Base-by-base conservation (phyloP, 2,329 filamentous ascomycete genomes). In the Lachnellula cervina region DNA sequence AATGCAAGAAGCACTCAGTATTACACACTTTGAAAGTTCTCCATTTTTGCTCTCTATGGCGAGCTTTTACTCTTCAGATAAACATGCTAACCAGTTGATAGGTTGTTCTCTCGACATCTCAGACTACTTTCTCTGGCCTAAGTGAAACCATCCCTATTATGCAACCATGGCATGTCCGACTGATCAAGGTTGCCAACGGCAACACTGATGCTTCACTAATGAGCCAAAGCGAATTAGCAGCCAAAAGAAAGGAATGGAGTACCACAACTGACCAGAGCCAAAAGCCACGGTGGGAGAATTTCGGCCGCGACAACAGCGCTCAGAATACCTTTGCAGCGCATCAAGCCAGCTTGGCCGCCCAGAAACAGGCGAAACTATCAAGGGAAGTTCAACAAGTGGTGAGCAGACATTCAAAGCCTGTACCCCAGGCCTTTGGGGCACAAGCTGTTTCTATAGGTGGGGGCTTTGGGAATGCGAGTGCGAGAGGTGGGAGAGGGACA, bases 61-160 rank as follows among this genome's bases (percentile, higher is more conserved):
- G 9, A 13, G 28, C 28, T 4, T 42, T 5, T 17, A 42, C 2
- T 4, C 17, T 42, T 19, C 16, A 1, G 6, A 19, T 17, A 3
- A 42, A 17, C 16, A n/a, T 19, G 17, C 38, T 42, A 17, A 42
- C 38, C 38, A 4, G 17, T 17, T 42, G 16, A 42, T 42, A 42
- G 38, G 62, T 76, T 57, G 70, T 71, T 44, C 64, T 78, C 51
- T 76, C 77, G 1, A 80, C 77, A 0, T 79, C 76, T 0, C 76
- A 80, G 60, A 77, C 77, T 0, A 73, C 73, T 1, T 80, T 76
- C 58, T 72, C 73, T 11, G 76, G 77, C 1, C 68, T 80, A 4
- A 73, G 71, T n/a, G 77, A 79, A 59, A 69, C 66, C 4, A 75
- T 78, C 9, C 78, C 78, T 1, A 65, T 62, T 35, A 66, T 80